A percentile compares a stretch with the other conserved stretches of the same genome.
Evolutionary conservation across 352 stramenopile genomes (phyloP).

Genomic region (Achlya hypogyna): DNA sequence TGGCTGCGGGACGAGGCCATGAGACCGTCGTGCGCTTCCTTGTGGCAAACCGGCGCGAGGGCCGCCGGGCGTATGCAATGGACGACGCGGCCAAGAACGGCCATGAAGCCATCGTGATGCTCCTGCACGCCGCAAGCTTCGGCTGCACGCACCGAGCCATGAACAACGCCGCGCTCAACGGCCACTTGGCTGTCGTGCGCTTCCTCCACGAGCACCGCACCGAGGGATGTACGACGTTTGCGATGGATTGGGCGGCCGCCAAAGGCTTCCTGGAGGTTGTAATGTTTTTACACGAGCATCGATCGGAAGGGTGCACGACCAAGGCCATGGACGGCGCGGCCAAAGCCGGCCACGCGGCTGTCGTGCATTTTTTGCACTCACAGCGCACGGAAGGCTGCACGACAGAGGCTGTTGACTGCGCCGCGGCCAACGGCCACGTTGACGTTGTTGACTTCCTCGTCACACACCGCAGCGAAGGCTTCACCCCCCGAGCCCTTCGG

Average conservation of each 20-base stretch:
- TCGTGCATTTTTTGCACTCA: constrained; percentile 1
- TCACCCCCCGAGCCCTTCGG: background rate
- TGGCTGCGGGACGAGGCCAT: background rate
- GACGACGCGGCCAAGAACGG: constrained; percentile 18
- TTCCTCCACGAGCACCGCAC: constrained; percentile 24
- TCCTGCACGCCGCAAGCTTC: background rate
- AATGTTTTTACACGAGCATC: constrained; percentile 17
- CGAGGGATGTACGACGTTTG: constrained; percentile 21
- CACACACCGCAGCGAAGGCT: constrained; percentile 10
- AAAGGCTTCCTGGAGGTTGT: constrained; percentile 24
- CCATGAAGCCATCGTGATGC: constrained; percentile 19
- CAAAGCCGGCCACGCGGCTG: constrained; percentile 21
- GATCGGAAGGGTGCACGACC: constrained; percentile 31
- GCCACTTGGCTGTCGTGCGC: constrained; percentile 21
- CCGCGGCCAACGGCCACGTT: background rate
- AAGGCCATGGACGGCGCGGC: constrained; percentile 54
- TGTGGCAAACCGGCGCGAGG: constrained; percentile 1
- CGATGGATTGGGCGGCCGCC: constrained; percentile 25
- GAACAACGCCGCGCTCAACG: constrained; percentile 22
- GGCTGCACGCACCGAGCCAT: constrained; percentile 9
- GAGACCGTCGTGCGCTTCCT: background rate
- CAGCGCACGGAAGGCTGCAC: constrained; percentile 14
- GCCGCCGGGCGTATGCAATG: background rate
- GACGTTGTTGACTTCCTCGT: constrained; percentile 10
- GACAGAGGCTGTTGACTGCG: constrained; percentile 22